Evolutionary conservation across 2,329 filamentous ascomycete species (phyloP), one percentile per base, ranked within the genome.

Genomic region (Phialophora expanda): DNA sequence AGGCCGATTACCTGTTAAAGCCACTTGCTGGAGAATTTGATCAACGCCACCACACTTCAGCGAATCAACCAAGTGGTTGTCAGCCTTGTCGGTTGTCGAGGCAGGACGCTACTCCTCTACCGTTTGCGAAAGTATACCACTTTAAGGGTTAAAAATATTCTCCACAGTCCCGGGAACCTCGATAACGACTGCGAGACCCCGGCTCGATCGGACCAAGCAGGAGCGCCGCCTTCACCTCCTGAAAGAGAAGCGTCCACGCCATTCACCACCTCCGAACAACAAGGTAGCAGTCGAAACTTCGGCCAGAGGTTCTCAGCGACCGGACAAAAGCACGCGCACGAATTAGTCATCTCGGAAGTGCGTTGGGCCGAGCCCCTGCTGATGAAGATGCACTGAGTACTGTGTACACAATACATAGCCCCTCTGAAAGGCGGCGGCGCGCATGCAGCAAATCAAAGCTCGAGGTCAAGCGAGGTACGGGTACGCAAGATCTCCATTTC

Each of bases 291-390:
- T 41, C 34, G 34, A 17, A 4, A 5, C 12, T 38, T 38, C 9
- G 17, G 4, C 14, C 22, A 32, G 51, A n/a, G 26, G 17, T 54
- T 4, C 17, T 30, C 4, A 34, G 51, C 28, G 26, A 32, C 7
- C 17, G 8, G 20, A 17, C 51, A 55, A 30, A 55, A 4, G 14
- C 53, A 30, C 3, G 30, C 14, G 26, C 53, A 55, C 28, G 11
- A 55, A 55, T 55, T n/a, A 34, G 32, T 61, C 58, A 53, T 61
- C 22, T 61, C 58, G 58, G 58, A n/a, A 41, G 9, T 53, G 12
- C n/a, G 7, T 53, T 28, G 20, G 12, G 22, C 58, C 58, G 58
- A 53, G 58, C 22, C 30, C 58, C 20, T 26, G n/a, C 28, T 50
- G 34, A 32, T 32, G 8, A 46, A 38, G 22, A 11, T 50, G 38